phyloP scores from a whole-genome alignment of 106 monocot genomes.

The Platanthera guangdongensis region DNA sequence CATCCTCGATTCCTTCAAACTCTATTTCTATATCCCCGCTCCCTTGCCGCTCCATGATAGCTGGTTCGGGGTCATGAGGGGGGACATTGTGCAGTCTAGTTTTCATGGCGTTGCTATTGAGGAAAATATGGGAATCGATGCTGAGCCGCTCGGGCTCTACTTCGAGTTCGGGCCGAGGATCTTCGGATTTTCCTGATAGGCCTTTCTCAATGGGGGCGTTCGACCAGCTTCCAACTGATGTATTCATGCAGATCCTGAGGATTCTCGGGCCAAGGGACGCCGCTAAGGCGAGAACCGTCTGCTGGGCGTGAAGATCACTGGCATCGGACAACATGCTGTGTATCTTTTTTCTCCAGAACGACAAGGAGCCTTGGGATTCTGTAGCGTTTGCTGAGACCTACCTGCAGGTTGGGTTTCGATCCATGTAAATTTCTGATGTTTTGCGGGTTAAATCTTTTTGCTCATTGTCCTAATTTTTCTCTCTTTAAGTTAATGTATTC shows the following conservation, averaged over 20 bases:
- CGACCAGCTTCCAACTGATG: slow-evolving; percentile 55
- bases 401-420: slow-evolving; percentile 34
- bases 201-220: slow-evolving; percentile 38
- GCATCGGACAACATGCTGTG: slow-evolving; percentile 76
- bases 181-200: background rate
- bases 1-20: background rate
- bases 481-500: too few relatives aligned
- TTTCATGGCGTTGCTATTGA: slow-evolving; percentile 42
- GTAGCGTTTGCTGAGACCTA: slow-evolving; percentile 74
- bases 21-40: background rate
- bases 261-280: slow-evolving; percentile 50
- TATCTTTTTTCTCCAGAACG: slow-evolving; percentile 58
- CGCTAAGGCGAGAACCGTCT: slow-evolving; percentile 46
- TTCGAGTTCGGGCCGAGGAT: slow-evolving; percentile 2
- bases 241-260: slow-evolving; percentile 58
- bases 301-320: slow-evolving; percentile 44
- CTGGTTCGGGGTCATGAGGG: background rate
- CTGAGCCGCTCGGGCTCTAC: slow-evolving; percentile 30
- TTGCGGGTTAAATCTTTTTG: background rate
- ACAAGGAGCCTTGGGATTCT: slow-evolving; percentile 58
- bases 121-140: slow-evolving; percentile 47
- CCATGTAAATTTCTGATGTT: background rate
- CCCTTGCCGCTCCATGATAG: background rate
- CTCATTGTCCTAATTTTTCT: too few relatives aligned
- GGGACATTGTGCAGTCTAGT: background rate